Base-by-base conservation (phyloP, 768 basidiomycete species). In the Daedaleopsis sinensis region DNA sequence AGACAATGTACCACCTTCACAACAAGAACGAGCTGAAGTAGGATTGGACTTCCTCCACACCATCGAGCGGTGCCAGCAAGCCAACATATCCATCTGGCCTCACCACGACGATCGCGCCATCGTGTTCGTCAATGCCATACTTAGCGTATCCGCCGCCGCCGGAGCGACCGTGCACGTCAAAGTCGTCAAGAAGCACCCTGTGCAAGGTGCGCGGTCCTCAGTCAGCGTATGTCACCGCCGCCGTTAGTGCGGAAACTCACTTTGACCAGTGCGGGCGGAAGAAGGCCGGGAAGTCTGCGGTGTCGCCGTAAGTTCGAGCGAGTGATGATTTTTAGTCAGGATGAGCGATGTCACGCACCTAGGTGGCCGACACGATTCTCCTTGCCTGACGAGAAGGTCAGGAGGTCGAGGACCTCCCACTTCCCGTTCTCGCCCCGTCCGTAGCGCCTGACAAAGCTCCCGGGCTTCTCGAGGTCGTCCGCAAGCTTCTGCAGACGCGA, bases 11-110 rank as follows among this genome's bases (percentile, higher is more conserved):
- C 4, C 27, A 50, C 47, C 2, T 9, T 15, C 35, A 52, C 7
- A 52, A 11, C 69, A 81, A 71, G 66, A 89, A 87, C 1, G 71
- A 69, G 1, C 67, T 65, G 38, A 90, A 84, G 66, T 88, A 89
- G 1, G 32, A n/a, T 36, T 78, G 72, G 43, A 90, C 43, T 1
- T 68, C 66, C 18, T 72, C 65, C 23, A 67, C 58, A 11, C 77
- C 63, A 13, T 78, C 76, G 39, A 90, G 70, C 0, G 87, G 81
- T 0, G 78, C 78, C 35, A 90, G 74, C 65, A 76, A 78, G 6
- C 84, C 85, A 35, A 91, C 79, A 58, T 88, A 90, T 19, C 89
- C 89, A 65, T 87, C 87, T 11, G 87, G 87, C 35, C 87, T 78
- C 11, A 88, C 80, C 51, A 86, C 75, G 15, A 86, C 79, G 9